These are phyloP conservation scores for Neckera pumila DNA, from an alignment of 225 moss, liverwort and hornwort species.

Conservation along the genomic window DNA sequence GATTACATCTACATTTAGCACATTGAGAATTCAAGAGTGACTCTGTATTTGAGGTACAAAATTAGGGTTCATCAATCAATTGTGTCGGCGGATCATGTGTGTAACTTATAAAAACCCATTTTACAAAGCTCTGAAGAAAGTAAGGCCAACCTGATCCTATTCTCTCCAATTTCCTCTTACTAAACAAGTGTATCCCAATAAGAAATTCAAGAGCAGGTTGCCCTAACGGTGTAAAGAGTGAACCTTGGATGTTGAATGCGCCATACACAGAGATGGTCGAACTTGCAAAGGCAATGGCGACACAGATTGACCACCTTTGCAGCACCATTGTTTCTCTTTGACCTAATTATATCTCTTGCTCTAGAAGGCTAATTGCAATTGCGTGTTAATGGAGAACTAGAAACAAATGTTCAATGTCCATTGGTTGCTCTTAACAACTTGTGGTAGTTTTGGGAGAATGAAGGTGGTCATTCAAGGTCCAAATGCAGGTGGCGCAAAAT, in stretches of 20 bases:
- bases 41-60: not conserved
- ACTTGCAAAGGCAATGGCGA: not conserved
- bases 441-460: not conserved
- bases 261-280: not conserved
- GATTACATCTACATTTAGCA: not conserved
- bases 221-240: not conserved
- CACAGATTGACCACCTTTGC: not conserved
- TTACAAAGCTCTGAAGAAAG: not conserved
- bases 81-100: not conserved
- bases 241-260: not conserved
- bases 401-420: not conserved
- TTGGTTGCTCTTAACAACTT: not conserved
- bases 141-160: not conserved
- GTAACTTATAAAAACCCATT: too few relatives aligned
- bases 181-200: not conserved
- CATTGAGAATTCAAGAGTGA: not conserved
- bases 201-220: not conserved
- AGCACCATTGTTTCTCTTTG: not conserved
- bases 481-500: not conserved
- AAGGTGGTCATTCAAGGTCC: not conserved
- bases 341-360: not conserved
- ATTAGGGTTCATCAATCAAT: not conserved
- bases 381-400: not conserved
- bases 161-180: not conserved
- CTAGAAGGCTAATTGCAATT: not conserved